These are phyloP conservation scores for Puccinia triticina DNA, from an alignment of 1,284 basidiomycete species.

Conservation along the genomic window DNA sequence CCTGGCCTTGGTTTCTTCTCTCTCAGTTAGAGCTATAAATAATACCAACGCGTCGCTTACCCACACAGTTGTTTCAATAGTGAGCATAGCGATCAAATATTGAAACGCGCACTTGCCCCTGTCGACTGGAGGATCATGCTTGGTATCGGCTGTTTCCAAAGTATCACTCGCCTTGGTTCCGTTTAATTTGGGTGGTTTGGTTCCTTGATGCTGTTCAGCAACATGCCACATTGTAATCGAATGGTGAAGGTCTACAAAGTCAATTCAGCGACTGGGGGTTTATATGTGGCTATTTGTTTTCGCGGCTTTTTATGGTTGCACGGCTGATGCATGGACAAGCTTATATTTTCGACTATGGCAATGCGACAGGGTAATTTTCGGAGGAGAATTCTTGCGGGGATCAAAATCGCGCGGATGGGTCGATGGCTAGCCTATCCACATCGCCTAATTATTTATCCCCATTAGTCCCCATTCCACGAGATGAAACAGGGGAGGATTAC, in stretches of 20 bases:
- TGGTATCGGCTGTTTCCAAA: background rate
- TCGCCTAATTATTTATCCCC: background rate
- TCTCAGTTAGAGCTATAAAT: background rate
- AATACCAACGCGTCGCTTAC: background rate
- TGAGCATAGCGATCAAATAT: slow-evolving; percentile 29
- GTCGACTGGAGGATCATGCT: slow-evolving; percentile 1
- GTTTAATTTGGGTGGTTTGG: background rate
- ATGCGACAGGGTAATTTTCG: background rate
- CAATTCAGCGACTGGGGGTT: background rate
- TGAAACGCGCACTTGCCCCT: background rate
- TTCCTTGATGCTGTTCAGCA: background rate
- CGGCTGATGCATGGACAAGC: slow-evolving; percentile 47
- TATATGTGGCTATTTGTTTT: background rate
- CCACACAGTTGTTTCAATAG: slow-evolving; percentile 19
- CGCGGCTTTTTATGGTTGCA: slow-evolving; percentile 30
- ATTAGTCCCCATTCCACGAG: background rate
- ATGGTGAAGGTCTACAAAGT: background rate
- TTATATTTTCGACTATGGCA: slow-evolving; percentile 19
- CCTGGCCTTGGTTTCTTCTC: background rate
- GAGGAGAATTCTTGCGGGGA: background rate
- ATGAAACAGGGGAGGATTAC: background rate
- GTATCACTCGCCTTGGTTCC: background rate
- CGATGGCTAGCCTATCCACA: background rate
- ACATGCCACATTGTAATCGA: background rate
- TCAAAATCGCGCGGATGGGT: background rate